Base-by-base conservation (phyloP, 1,139 yeast genomes). In the Starmera stellimalicola region DNA sequence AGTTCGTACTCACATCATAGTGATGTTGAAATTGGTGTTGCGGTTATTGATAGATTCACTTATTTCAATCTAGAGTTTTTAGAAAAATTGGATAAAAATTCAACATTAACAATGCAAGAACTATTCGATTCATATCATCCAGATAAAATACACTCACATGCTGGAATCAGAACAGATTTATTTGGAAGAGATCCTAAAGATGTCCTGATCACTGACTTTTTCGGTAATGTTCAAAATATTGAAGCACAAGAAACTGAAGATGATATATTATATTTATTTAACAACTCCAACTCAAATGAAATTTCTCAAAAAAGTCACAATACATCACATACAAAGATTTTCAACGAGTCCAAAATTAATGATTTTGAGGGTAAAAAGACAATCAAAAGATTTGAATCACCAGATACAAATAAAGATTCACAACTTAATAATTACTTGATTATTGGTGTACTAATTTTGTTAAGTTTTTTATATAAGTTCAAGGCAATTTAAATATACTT, bases 1-100 rank as follows among this genome's bases (percentile, higher is more conserved):
- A 79, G 91, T 34, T 84, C 95, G 2, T 91, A 88, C 54, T 87
- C 96, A 3, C 97, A 91, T 52, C 95, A 87, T 55, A 85, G 96
- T 2, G 99, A 91, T 53, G 73, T 80, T 42, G 96, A 91, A 50
- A 77, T 91, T 33, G 99, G 99, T 3, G 98, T 93, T 35, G 97
- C 98, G 0, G 96, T 91, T 10, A 91, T 91, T 52, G 99, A 91
- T 57, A 66, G 98, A 47, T 91, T 91, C 58, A 91, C 99, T 0
- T 88, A 87, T 57, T 87, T 76, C 58, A 88, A 88, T 30, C 67
- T 93, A 49, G 96, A 88, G 39, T 93, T 77, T 51, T 68, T 93
- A 52, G 99, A 91, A 58, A 68, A 68, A 22, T 74, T 87, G 27
- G 78, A 81, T 37, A 80, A 78, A 56, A 77, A 76, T 45, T 83